Percentiles rank a stretch among this genome's conserved stretches.
Evolutionary conservation across 352 stramenopile species (phyloP).

Genomic region (Globisporangium echinulatum): DNA sequence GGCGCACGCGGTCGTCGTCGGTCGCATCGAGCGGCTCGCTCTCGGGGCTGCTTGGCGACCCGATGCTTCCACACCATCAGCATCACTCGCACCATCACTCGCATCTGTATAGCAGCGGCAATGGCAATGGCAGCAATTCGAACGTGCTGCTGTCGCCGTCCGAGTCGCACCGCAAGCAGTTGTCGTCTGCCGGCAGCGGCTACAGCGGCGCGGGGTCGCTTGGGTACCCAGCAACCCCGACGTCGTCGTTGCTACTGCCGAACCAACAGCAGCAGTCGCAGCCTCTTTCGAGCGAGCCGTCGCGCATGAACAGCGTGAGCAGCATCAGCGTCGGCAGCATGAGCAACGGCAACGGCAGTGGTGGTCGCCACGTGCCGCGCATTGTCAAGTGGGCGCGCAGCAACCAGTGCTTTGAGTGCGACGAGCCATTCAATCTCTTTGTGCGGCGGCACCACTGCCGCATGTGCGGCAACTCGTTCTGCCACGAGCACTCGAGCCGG

Average conservation of each 20-base stretch:
- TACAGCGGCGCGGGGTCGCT: conserved; percentile 21
- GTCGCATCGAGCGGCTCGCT: conserved; percentile 52
- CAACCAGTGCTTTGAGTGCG: conserved; percentile 79
- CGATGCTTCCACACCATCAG: conserved; percentile 6
- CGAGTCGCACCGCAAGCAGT: conserved; percentile 34
- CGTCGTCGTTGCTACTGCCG: conserved; percentile 5
- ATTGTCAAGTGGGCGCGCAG: conserved; percentile 80
- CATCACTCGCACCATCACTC: background rate
- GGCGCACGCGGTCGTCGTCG: conserved; percentile 61
- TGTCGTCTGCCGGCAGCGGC: conserved; percentile 27
- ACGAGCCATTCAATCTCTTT: conserved; percentile 81
- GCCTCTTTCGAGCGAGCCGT: conserved; percentile 5
- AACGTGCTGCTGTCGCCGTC: conserved; percentile 28
- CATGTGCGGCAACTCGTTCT: conserved; percentile 86
- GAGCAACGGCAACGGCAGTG: background rate
- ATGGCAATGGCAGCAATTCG: background rate
- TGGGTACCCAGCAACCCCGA: conserved; percentile 7
- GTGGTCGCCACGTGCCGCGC: conserved; percentile 28
- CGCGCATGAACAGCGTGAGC: conserved; percentile 9
- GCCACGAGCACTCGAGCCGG: conserved; percentile 76
- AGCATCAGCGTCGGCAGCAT: conserved; percentile 1
- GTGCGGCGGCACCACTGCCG: conserved; percentile 80
- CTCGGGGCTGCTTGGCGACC: conserved; percentile 20
- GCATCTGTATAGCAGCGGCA: conserved; percentile 19
- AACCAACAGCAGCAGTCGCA: background rate